Base-by-base conservation (phyloP, 805 yeast genomes). In the Zygoascus tannicola region DNA sequence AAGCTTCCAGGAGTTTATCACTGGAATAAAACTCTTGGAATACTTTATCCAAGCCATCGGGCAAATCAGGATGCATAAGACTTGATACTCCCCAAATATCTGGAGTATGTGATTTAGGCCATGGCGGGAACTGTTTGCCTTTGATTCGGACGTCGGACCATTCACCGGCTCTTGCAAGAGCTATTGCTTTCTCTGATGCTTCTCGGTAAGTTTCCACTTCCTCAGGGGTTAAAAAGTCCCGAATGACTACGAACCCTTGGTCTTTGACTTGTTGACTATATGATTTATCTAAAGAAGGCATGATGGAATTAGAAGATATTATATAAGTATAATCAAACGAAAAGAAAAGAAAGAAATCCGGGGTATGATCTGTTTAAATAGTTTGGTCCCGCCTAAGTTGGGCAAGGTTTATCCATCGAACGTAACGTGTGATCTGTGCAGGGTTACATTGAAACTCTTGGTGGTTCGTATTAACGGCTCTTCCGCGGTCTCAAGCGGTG, bases 51-150 rank as follows among this genome's bases (percentile, higher is more conserved):
- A 49, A 19, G 22, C 64, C 32, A 3, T 63, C 66, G 1, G 64
- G 63, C 46, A 70, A 55, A 34, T 65, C 70, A 0, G 78, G 78
- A 49, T 73, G 70, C 53, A 73, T 56, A 37, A 73, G 60, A 5
- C 73, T 73, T 3, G 69, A 56, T 7, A 73, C 62, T 0, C 78
- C 78, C 78, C 78, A 73, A 44, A 73, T 72, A 47, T 73, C 76
- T 2, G 76, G 75, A 43, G 66, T 64, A 50, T 64, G 69, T 44
- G 69, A 68, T 43, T 59, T 60, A 15, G 76, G 75, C 78, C 78
- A 73, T n/a, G 78, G 78, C 5, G 78, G 78, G 50, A 73, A 73
- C 51, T 73, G 78, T 48, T 73, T 73, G 4, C 76, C 76, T 38
- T 69, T 56, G 2, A 75, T 70, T 48, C 78, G 62, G 14, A 72